Conservation (phyloP, 495 filamentous ascomycete genomes). For the Lasiosphaeria ovina region DNA sequence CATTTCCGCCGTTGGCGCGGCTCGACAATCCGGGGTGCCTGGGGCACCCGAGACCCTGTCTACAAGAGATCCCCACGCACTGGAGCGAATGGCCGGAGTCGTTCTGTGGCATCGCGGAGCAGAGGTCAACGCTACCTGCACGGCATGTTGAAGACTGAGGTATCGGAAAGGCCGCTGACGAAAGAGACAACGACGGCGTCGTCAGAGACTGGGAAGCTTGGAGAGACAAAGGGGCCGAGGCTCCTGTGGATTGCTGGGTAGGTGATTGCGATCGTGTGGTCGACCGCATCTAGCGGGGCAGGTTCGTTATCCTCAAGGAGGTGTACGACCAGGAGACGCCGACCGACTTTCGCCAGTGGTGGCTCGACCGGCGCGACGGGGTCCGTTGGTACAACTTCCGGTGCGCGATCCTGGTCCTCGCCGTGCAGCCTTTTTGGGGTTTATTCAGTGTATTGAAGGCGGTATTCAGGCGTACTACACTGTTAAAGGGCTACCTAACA, state of each 20-base stretch:
- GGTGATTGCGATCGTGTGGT: too few species aligned
- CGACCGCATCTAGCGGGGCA: not conserved
- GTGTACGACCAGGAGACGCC: not conserved
- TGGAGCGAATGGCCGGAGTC: slow-evolving; percentile 1
- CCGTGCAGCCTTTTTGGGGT: not conserved
- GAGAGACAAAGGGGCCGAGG: not conserved
- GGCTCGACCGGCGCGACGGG: not conserved
- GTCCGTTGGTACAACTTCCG: slow-evolving; percentile 9
- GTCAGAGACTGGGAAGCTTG: not conserved
- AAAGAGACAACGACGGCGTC: not conserved
- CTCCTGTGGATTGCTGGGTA: not conserved
- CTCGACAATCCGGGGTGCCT: not conserved
- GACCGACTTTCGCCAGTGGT: slow-evolving; percentile 6
- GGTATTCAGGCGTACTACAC: slow-evolving; percentile 7
- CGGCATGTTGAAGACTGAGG: not conserved
- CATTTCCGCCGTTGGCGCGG: not conserved
- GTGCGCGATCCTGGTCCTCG: slow-evolving; percentile 4
- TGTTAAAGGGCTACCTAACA: too few species aligned
- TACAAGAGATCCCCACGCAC: not conserved
- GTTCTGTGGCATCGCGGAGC: not conserved
- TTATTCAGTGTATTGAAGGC: slow-evolving; percentile 8
- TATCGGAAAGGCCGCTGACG: not conserved
- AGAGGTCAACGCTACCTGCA: not conserved
- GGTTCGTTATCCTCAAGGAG: not conserved
- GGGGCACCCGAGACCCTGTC: slow-evolving; percentile 6